phyloP scores from a whole-genome alignment of 257 asterid genomes.

The Lycium barbarum region DNA sequence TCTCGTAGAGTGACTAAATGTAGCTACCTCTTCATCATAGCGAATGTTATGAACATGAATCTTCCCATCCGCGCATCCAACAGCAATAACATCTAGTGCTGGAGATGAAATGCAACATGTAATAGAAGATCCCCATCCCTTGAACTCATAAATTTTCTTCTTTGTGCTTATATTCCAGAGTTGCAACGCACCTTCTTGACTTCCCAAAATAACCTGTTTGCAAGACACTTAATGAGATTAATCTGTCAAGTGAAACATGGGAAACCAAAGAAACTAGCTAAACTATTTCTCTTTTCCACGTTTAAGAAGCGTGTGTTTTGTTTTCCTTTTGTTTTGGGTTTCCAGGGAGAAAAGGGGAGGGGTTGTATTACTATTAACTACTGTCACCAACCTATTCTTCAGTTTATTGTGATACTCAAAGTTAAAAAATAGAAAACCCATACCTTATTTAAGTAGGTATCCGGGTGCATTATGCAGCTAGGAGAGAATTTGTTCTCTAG shows the following conservation, averaged over 20 bases:
- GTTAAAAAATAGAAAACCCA: not conserved
- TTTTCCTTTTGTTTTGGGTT: not conserved
- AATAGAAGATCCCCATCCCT: slow-evolving; percentile 76
- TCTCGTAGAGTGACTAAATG: slow-evolving; percentile 77
- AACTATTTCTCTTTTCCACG: not conserved
- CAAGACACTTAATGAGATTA: slow-evolving; percentile 37
- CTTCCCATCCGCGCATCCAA: slow-evolving; percentile 90
- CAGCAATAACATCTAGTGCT: slow-evolving; percentile 87
- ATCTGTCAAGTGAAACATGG: not conserved
- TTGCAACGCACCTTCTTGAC: slow-evolving; percentile 83
- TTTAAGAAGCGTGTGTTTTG: not conserved
- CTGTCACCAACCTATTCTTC: not conserved
- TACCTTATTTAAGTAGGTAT: slow-evolving; percentile 94
- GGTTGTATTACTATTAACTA: slow-evolving; percentile 21
- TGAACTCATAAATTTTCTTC: slow-evolving; percentile 74
- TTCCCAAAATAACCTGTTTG: slow-evolving; percentile 77
- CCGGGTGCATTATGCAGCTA: slow-evolving; percentile 96
- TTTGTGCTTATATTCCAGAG: slow-evolving; percentile 94
- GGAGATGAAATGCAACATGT: slow-evolving; percentile 89
- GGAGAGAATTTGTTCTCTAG: slow-evolving; percentile 71
- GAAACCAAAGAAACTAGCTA: not conserved
- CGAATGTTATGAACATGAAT: slow-evolving; percentile 84
- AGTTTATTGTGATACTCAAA: not conserved
- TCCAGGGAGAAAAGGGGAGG: not conserved
- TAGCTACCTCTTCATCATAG: slow-evolving; percentile 76